A percentile compares a stretch with the other conserved stretches of the same genome.
Evolutionary conservation across 352 stramenopile species (phyloP).

Genomic region (Pythium brachiatum): DNA sequence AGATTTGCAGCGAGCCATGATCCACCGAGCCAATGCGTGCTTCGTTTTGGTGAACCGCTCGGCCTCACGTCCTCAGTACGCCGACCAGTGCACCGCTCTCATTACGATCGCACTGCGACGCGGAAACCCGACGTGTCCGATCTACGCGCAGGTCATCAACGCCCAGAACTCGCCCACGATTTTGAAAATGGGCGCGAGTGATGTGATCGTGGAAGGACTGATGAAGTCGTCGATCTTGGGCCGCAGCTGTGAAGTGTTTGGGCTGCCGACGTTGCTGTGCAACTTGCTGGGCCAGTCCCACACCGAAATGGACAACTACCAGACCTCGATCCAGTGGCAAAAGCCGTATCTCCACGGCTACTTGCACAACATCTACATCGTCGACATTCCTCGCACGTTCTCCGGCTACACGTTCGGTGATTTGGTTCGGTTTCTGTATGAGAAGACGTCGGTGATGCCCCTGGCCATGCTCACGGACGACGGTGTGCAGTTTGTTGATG

Average conservation of each 20-base stretch:
- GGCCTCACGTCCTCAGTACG: constrained; percentile 46
- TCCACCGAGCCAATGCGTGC: constrained; percentile 53
- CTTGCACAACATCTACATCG: constrained; percentile 68
- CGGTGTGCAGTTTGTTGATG: constrained; percentile 65
- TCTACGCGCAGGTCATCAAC: constrained; percentile 79
- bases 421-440: constrained; percentile 76
- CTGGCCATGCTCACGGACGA: constrained; percentile 66
- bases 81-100: constrained; percentile 66
- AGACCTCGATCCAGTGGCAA: constrained; percentile 61
- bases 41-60: constrained; percentile 72
- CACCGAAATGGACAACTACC: constrained; percentile 47
- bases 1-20: constrained; percentile 59
- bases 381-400: constrained; percentile 78
- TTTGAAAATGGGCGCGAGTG: constrained; percentile 70
- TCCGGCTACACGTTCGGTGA: constrained; percentile 78
- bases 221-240: constrained; percentile 75
- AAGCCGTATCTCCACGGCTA: constrained; percentile 66
- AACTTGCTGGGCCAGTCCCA: constrained; percentile 64
- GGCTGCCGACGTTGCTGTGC: constrained; percentile 62
- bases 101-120: constrained; percentile 74
- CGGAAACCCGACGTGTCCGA: constrained; percentile 65
- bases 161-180: constrained; percentile 58
- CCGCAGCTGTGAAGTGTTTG: constrained; percentile 60
- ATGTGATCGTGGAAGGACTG: constrained; percentile 65
- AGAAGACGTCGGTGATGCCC: constrained; percentile 63